Evolutionary conservation across 2,329 filamentous ascomycete genomes (phyloP).

Genomic region (Byssochlamys sp.): DNA sequence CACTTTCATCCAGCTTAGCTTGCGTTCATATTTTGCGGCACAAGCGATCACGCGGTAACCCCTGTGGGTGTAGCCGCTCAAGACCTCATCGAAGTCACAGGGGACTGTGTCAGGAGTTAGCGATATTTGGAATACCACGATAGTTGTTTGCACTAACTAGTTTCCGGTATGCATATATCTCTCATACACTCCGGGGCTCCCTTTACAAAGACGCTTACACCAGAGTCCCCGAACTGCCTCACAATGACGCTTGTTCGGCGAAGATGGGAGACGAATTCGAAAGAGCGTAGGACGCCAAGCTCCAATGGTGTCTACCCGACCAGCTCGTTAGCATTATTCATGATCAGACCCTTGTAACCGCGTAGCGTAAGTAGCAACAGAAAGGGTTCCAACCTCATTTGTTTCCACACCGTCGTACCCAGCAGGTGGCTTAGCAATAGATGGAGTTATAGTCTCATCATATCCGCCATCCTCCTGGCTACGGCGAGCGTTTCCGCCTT

Average conservation of each 20-base stretch:
- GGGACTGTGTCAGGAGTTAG: constrained; percentile 50
- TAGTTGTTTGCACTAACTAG: constrained; percentile 46
- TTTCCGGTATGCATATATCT: constrained; percentile 77
- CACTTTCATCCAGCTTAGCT: constrained; percentile 84
- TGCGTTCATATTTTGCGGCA: constrained; percentile 76
- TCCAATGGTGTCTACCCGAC: constrained; percentile 50
- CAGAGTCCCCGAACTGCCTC: constrained; percentile 72
- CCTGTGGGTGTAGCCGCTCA: constrained; percentile 86
- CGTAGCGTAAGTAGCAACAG: not conserved
- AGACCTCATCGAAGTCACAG: constrained; percentile 74
- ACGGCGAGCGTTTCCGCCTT: constrained; percentile 59
- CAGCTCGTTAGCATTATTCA: constrained; percentile 32
- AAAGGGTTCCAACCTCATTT: not conserved
- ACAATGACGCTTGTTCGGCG: constrained; percentile 88
- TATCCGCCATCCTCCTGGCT: constrained; percentile 63
- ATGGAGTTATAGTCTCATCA: constrained; percentile 64
- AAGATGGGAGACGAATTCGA: constrained; percentile 90
- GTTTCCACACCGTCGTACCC: constrained; percentile 24
- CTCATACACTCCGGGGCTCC: constrained; percentile 94
- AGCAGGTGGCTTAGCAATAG: constrained; percentile 71
- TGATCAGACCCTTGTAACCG: not conserved
- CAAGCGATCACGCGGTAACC: constrained; percentile 95
- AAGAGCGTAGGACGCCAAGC: constrained; percentile 79
- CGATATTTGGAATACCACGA: not conserved
- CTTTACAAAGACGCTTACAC: constrained; percentile 85